These are phyloP conservation scores for Hansenula lynferdii DNA, from an alignment of 1,139 yeast genomes.

Conservation along the genomic window DNA sequence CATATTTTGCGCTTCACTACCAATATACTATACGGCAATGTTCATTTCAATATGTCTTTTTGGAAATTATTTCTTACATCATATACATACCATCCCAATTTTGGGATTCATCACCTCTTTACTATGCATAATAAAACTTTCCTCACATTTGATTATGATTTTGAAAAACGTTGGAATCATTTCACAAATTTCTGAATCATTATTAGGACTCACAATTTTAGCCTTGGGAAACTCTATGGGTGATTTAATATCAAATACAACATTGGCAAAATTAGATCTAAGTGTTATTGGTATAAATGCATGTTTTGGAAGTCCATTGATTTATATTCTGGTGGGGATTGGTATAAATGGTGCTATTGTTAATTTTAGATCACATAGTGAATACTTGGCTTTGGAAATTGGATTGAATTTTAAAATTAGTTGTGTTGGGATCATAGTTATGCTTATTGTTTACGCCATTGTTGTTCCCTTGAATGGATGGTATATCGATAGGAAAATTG, in stretches of 20 bases:
- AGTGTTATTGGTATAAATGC: conserved; percentile 92
- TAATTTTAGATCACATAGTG: conserved; percentile 19
- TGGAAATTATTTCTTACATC: not conserved
- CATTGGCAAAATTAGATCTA: conserved; percentile 78
- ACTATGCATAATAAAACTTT: conserved; percentile 8
- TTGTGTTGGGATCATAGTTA: conserved; percentile 41
- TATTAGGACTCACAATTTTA: conserved; percentile 81
- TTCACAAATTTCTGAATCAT: conserved; percentile 65
- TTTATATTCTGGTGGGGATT: conserved; percentile 57
- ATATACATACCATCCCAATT: conserved; percentile 9
- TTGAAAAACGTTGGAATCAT: conserved; percentile 44
- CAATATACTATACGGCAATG: no score
- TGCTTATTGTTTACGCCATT: conserved; percentile 22
- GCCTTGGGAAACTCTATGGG: conserved; percentile 93
- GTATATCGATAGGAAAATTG: conserved; percentile 57
- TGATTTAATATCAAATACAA: conserved; percentile 78
- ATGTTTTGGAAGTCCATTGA: conserved; percentile 87
- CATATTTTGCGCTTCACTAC: no score
- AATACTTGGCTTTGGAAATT: conserved; percentile 32
- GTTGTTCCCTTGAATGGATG: conserved; percentile 62
- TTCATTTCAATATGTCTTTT: no score
- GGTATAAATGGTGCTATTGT: conserved; percentile 64
- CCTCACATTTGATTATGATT: conserved; percentile 12
- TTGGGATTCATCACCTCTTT: conserved; percentile 17
- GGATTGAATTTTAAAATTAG: conserved; percentile 45